phyloP scores from a whole-genome alignment of 805 yeast genomes.

The Wickerhamomyces strasburgensis region DNA sequence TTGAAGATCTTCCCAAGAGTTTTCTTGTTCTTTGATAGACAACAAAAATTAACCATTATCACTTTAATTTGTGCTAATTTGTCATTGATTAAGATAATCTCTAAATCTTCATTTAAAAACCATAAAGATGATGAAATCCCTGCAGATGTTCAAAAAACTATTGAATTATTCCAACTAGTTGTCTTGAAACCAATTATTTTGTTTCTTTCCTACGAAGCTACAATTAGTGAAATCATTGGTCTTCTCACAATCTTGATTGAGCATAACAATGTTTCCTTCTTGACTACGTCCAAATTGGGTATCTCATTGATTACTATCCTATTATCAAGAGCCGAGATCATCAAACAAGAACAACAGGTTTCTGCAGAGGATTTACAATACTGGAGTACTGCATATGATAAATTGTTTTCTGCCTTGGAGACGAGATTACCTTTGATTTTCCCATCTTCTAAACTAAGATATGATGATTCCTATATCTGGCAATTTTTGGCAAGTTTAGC shows the following conservation, averaged over 20 bases:
- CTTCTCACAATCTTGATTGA: conserved; percentile 65
- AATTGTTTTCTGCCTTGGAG: conserved; percentile 72
- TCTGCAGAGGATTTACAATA: conserved; percentile 36
- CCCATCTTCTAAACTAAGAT: conserved; percentile 56
- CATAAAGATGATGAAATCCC: conserved; percentile 51
- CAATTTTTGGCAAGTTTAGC: conserved; percentile 94
- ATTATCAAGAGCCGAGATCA: conserved; percentile 85
- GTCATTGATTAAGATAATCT: conserved; percentile 71
- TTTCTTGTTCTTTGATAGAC: conserved; percentile 73
- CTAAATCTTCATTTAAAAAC: conserved; percentile 73
- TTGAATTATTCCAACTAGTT: conserved; percentile 74
- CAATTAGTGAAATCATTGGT: conserved; percentile 73
- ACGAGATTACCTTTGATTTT: conserved; percentile 72
- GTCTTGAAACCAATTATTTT: conserved; percentile 81
- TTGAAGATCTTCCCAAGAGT: conserved; percentile 85
- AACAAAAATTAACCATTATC: conserved; percentile 70
- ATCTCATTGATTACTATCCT: conserved; percentile 84
- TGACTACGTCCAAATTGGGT: conserved; percentile 66
- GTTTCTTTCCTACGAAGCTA: conserved; percentile 70
- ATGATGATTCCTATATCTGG: conserved; percentile 65
- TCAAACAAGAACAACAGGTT: conserved; percentile 71
- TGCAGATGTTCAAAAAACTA: conserved; percentile 47
- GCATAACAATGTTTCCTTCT: conserved; percentile 58
- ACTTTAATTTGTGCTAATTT: conserved; percentile 76
- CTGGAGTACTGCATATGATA: conserved; percentile 82